Conservation (phyloP, 371 early-diverging fungal species). For the Circinella minor region DNA sequence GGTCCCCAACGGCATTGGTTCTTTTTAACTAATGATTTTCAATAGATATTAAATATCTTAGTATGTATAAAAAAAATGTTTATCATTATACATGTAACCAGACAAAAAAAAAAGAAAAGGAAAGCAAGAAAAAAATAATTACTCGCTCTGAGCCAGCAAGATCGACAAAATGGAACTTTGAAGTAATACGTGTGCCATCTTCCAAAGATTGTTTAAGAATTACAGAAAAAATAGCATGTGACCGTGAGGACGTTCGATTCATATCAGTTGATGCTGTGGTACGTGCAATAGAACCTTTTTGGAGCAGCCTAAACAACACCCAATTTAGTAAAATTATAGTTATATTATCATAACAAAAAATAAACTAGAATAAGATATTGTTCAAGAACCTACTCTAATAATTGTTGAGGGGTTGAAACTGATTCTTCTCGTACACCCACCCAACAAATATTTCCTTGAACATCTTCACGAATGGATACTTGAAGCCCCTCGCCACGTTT, state of each 20-base stretch:
- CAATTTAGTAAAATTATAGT: not conserved
- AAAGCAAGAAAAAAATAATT: conserved; percentile 15
- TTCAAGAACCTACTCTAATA: conserved; percentile 59
- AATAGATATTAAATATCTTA: not conserved
- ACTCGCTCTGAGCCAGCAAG: conserved; percentile 92
- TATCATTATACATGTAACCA: not conserved
- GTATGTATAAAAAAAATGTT: conserved; percentile 4
- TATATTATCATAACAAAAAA: not conserved
- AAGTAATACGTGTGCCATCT: conserved; percentile 43
- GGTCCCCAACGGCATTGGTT: conserved; percentile 92
- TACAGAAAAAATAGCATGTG: conserved; percentile 97
- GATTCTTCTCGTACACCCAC: conserved; percentile 83
- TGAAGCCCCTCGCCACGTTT: conserved; percentile 19
- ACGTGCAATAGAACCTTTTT: conserved; percentile 81
- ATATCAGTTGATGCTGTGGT: conserved; percentile 97
- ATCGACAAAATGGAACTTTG: conserved; percentile 96
- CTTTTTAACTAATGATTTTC: conserved; percentile 70
- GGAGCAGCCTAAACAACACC: conserved; percentile 44
- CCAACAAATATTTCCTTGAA: conserved; percentile 89
- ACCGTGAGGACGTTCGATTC: conserved; percentile 95
- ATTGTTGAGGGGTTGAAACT: conserved; percentile 74
- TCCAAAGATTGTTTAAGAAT: conserved; percentile 59
- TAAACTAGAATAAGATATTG: not conserved
- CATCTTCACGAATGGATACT: conserved; percentile 86
- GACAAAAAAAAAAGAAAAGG: not conserved